phyloP scores from a whole-genome alignment of 495 filamentous ascomycete species.

The Extremus antarcticus region DNA sequence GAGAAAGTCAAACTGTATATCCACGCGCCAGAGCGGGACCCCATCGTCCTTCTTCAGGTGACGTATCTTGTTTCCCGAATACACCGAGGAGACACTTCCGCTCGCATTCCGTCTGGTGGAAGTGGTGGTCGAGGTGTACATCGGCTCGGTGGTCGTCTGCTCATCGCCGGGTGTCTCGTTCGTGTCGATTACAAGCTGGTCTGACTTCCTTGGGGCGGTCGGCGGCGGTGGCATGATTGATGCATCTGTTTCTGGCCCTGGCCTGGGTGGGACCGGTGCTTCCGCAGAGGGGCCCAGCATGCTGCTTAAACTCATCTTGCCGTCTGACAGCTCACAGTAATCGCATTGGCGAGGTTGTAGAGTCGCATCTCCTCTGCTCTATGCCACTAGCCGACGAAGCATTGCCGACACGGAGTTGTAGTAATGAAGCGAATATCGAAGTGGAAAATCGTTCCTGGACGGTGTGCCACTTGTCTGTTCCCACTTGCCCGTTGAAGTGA shows the following conservation, averaged over 20 bases:
- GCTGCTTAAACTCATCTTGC: slow-evolving; percentile 19
- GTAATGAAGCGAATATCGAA: too few species aligned
- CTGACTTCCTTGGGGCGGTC: slow-evolving; percentile 7
- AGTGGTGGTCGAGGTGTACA: slow-evolving; percentile 43
- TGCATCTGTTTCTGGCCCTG: neutral
- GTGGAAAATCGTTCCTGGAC: too few species aligned
- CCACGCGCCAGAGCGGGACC: slow-evolving; percentile 89
- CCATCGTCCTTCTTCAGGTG: slow-evolving; percentile 98
- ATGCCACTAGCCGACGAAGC: too few species aligned
- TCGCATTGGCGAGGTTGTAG: too few species aligned
- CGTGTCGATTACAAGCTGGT: neutral
- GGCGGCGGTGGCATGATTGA: slow-evolving; percentile 12
- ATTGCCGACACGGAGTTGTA: too few species aligned
- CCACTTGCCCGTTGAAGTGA: too few species aligned
- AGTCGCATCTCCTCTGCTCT: too few species aligned
- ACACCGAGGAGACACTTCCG: slow-evolving; percentile 55
- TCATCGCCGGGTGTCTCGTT: neutral
- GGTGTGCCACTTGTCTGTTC: too few species aligned
- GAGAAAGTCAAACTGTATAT: slow-evolving; percentile 95
- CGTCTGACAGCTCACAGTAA: too few species aligned
- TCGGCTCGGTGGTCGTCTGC: slow-evolving; percentile 32
- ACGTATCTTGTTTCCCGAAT: slow-evolving; percentile 84
- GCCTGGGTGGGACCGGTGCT: slow-evolving; percentile 13
- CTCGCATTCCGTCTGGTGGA: slow-evolving; percentile 56
- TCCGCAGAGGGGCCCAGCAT: slow-evolving; percentile 26